Conservation (phyloP, 148 eudicot species). For the Chenopodium album region DNA sequence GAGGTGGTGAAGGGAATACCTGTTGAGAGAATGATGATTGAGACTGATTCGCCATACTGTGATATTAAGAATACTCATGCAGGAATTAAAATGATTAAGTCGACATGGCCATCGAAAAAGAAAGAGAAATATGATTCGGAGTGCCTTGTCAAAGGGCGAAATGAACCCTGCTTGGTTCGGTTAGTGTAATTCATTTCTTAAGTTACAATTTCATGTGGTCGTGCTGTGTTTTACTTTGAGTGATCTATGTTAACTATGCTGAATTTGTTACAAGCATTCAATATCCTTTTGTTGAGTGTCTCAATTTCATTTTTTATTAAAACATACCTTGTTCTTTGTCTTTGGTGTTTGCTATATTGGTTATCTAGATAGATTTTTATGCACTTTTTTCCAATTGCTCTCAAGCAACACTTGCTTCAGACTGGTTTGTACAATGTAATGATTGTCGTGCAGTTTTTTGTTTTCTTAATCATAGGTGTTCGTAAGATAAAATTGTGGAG, state of each 20-base stretch:
- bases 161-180: conserved; percentile 95
- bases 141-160: conserved; percentile 88
- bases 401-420: neutral
- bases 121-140: conserved; percentile 87
- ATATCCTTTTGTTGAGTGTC: neutral
- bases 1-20: conserved; percentile 88
- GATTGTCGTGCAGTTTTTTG: neutral
- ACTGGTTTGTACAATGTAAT: neutral
- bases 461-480: neutral
- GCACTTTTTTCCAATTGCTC: neutral
- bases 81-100: conserved; percentile 75
- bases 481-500: neutral
- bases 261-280: neutral
- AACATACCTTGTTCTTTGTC: neutral
- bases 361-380: neutral
- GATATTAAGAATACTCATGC: conserved; percentile 97
- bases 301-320: neutral
- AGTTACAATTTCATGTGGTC: neutral
- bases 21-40: conserved; percentile 88
- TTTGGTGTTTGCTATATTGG: neutral
- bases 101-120: conserved; percentile 90
- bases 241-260: neutral
- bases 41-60: conserved; percentile 98
- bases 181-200: conserved; percentile 34
- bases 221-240: neutral